Conservation (phyloP, 2,329 filamentous ascomycete genomes). For the Neophaeococcomyces aloes region DNA sequence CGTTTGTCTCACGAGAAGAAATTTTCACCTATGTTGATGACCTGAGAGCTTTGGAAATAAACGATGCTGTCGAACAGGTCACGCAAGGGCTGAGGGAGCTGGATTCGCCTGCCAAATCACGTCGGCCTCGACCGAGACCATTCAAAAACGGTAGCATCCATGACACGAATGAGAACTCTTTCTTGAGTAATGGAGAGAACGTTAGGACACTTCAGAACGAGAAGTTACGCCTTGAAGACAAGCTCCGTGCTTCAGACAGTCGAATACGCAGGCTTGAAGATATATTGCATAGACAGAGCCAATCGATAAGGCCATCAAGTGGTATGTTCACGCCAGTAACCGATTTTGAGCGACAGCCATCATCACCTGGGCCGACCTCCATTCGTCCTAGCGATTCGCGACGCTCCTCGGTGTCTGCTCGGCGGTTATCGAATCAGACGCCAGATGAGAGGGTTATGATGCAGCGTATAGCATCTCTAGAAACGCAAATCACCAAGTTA, state of each 20-base stretch:
- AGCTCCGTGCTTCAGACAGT: slow-evolving; percentile 73
- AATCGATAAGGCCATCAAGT: slow-evolving; percentile 44
- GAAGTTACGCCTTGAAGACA: slow-evolving; percentile 62
- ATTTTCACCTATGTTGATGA: slow-evolving; percentile 61
- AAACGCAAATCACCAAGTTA: slow-evolving; percentile 62
- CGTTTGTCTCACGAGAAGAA: slow-evolving; percentile 62
- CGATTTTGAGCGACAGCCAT: slow-evolving; percentile 23
- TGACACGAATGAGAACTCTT: slow-evolving; percentile 78
- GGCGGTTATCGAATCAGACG: slow-evolving; percentile 51
- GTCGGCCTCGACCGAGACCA: slow-evolving; percentile 74
- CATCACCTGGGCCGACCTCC: slow-evolving; percentile 31
- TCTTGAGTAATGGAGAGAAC: slow-evolving; percentile 75
- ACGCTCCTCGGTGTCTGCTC: slow-evolving; percentile 25
- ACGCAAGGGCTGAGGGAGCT: slow-evolving; percentile 68
- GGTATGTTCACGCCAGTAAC: slow-evolving; percentile 37
- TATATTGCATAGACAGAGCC: slow-evolving; percentile 71
- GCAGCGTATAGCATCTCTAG: slow-evolving; percentile 56
- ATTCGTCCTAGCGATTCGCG: slow-evolving; percentile 9
- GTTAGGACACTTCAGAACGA: slow-evolving; percentile 69
- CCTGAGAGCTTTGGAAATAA: slow-evolving; percentile 55
- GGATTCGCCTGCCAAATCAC: slow-evolving; percentile 71
- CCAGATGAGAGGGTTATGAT: slow-evolving; percentile 51
- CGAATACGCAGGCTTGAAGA: slow-evolving; percentile 86
- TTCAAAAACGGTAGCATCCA: slow-evolving; percentile 96
- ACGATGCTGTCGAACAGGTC: slow-evolving; percentile 59